Evolutionary conservation across 2,329 filamentous ascomycete genomes (phyloP).

Genomic region (Ceratocystis destructans): DNA sequence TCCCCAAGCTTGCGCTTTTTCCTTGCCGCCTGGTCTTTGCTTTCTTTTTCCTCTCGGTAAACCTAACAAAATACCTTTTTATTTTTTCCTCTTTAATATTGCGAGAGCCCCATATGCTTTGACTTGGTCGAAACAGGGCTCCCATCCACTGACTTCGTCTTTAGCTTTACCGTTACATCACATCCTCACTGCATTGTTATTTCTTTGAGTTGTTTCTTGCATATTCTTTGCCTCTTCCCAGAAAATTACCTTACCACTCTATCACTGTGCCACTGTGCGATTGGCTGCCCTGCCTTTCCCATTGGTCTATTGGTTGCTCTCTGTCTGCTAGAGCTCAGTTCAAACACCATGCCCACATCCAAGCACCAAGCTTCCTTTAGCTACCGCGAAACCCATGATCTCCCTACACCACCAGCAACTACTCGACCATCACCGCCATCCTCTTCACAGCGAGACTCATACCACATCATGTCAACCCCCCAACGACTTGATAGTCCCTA

Average conservation of each 20-base stretch:
- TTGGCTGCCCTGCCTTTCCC: not conserved
- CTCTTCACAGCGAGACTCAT: constrained; percentile 36
- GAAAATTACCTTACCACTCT: not conserved
- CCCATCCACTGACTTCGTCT: not conserved
- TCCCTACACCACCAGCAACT: constrained; percentile 44
- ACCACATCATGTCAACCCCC: constrained; percentile 30
- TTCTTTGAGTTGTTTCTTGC: constrained; percentile 6
- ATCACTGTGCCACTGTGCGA: not conserved
- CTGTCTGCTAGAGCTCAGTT: constrained; percentile 17
- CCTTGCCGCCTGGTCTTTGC: not conserved
- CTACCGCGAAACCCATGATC: constrained; percentile 48
- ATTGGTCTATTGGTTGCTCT: not conserved
- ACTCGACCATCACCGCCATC: constrained; percentile 44
- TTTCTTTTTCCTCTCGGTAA: not conserved
- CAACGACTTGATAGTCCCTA: constrained; percentile 30
- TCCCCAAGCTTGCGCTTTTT: not conserved
- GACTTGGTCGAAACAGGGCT: not conserved
- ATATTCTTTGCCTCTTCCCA: not conserved
- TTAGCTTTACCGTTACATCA: not conserved
- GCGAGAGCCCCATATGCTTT: not conserved
- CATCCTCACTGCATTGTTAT: not conserved
- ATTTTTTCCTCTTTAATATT: not conserved
- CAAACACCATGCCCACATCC: constrained; percentile 44
- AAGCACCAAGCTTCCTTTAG: constrained; percentile 46
- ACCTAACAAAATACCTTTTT: not conserved